Evolutionary conservation across 306 rosid species (phyloP), one percentile per base, ranked within the genome.

Genomic region (Heteromeles arbutifolia): DNA sequence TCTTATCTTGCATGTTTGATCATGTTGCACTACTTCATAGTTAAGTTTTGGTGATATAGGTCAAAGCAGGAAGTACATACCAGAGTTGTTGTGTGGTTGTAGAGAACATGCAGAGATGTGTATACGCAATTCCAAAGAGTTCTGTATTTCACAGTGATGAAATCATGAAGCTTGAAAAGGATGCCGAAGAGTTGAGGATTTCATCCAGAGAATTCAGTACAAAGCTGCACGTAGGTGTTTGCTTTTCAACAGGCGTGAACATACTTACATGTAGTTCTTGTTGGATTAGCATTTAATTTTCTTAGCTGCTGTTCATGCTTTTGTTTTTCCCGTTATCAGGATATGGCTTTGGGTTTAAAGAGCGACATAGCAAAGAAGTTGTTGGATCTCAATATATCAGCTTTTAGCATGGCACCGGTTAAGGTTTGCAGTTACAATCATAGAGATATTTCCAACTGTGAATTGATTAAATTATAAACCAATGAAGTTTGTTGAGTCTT

Each of bases 1-100:
- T 69, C 32, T 59, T 31, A 45, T 59, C 11, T 45, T 29, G 8
- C 31, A 57, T 64, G 70, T 59, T 72, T 79, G 45, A 57, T 81
- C 70, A 71, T 74, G 82, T 74, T 65, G 81, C 22, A 31, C 28
- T 57, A 25, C 59, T 37, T 39, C 25, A 58, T 72, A 22, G 32
- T 72, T 22, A 10, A 70, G 65, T 82, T 78, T 73, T 74, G 83
- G 79, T 73, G 54, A 86, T 67, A 39, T 74, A 95, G 99, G 97
- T 92, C 70, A 95, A 86, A 82, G 78, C 89, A 64, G 97, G 99
- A 82, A 77, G 70, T 73, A 66, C 84, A 28, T 89, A 87, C 85
- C 97, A 89, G 71, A 95, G 99, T 81, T 95, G 99, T 85, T 92
- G 97, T 78, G 89, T 85, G 72, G 90, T 95, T 67, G 96, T 90